A percentile compares a stretch with the other conserved stretches of the same genome.
These are phyloP conservation scores for Coffea canephora DNA, from an alignment of 257 asterid species.

Conservation along the genomic window DNA sequence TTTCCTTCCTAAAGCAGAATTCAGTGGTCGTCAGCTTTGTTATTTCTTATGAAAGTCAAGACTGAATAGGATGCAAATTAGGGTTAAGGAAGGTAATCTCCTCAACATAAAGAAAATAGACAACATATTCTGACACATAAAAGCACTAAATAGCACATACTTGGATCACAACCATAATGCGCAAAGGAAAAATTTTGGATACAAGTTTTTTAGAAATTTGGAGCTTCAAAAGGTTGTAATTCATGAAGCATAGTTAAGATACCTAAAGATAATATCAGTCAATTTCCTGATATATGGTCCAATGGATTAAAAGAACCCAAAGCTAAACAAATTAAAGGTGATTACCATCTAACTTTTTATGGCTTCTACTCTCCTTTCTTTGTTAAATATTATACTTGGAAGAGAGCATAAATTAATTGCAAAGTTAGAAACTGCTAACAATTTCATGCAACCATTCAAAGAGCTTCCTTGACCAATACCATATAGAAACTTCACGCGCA, in stretches of 20 bases:
- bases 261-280: neutral
- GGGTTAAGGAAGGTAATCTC: neutral
- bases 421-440: neutral
- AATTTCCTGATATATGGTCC: neutral
- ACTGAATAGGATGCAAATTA: neutral
- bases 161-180: neutral
- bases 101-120: neutral
- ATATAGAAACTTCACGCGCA: neutral
- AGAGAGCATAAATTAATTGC: neutral
- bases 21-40: conserved; percentile 15
- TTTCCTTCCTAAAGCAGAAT: conserved; percentile 78
- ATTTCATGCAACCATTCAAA: neutral
- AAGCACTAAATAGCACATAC: neutral
- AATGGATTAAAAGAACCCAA: too few relatives aligned
- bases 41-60: neutral
- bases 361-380: too few relatives aligned
- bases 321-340: neutral
- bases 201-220: neutral
- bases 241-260: neutral
- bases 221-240: neutral
- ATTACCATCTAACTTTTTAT: neutral
- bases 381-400: too few relatives aligned
- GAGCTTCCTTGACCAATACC: neutral
- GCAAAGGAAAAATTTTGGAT: neutral
- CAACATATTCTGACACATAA: neutral